A percentile compares a stretch with the other conserved stretches of the same genome.
Conservation (phyloP, 2,329 filamentous ascomycete genomes). For the Aureobasidium sp. region DNA sequence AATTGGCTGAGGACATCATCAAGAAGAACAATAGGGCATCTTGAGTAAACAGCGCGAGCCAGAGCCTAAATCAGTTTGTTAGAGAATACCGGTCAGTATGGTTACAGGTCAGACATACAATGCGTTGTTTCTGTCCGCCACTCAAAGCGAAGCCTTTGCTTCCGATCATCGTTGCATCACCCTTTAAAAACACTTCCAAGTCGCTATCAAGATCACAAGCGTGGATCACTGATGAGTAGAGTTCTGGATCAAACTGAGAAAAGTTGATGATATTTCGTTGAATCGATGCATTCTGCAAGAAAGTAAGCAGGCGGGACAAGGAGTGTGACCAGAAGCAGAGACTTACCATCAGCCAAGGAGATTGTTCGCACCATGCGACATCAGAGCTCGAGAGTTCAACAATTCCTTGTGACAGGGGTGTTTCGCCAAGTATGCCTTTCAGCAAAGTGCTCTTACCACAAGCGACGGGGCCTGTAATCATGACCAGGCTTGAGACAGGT, state of each 20-base stretch:
- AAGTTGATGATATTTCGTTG: slow-evolving; percentile 73
- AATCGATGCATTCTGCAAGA: slow-evolving; percentile 73
- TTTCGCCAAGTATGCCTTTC: slow-evolving; percentile 32
- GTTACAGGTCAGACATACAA: slow-evolving; percentile 43
- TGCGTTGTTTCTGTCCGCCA: slow-evolving; percentile 75
- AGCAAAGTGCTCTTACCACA: slow-evolving; percentile 46
- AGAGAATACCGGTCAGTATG: not conserved
- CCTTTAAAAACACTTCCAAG: slow-evolving; percentile 60
- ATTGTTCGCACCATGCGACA: slow-evolving; percentile 21
- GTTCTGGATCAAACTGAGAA: slow-evolving; percentile 50
- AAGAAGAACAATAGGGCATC: slow-evolving; percentile 67
- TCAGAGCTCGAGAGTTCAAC: slow-evolving; percentile 42
- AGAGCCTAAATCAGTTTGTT: slow-evolving; percentile 28
- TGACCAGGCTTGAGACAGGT: slow-evolving; percentile 36
- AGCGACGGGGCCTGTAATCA: slow-evolving; percentile 44
- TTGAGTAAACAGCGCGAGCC: slow-evolving; percentile 70
- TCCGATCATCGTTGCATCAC: slow-evolving; percentile 72
- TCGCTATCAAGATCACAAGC: slow-evolving; percentile 71
- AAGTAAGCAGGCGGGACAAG: slow-evolving; percentile 29
- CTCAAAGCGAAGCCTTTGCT: slow-evolving; percentile 78
- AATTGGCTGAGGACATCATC: slow-evolving; percentile 75
- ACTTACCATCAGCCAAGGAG: slow-evolving; percentile 3
- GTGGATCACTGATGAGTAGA: slow-evolving; percentile 62
- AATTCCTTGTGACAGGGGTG: slow-evolving; percentile 39
- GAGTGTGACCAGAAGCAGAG: not conserved